Evolutionary conservation across 106 monocot species (phyloP), one percentile per base, ranked within the genome.

Genomic region (Allium fistulosum): DNA sequence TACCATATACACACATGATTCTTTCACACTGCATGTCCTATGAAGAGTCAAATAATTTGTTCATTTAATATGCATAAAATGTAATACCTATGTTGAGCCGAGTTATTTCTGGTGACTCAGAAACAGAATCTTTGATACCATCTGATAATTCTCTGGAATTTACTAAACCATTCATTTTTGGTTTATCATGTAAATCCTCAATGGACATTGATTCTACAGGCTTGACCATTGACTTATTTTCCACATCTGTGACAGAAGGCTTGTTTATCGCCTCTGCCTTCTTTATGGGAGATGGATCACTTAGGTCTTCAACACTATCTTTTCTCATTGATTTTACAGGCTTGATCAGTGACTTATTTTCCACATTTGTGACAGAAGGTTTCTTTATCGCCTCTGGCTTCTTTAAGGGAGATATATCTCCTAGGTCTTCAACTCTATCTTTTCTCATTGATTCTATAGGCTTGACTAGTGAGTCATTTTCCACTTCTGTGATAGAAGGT

Each of bases 321-420:
- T 80, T 78, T 71, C 82, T 81, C 81, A 82, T 87, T 77, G 28
- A 28, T 28, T 28, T 3, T 28, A 28, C 2, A 28, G 28, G 28
- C 28, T 28, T 28, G 28, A 28, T 3, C 28, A 28, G 28, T 28
- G 28, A 3, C 28, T 28, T 28, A 28, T 28, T 28, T 28, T 28
- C 28, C 28, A 28, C 28, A 28, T 28, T 28, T 28, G 28, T 28
- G 28, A 28, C 28, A 6, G 53, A 53, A 11, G 77, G 72, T 62
- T 68, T 70, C 52, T 77, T 77, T 8, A 78, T 45, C 51, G 84
- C 51, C 69, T 90, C 89, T 7, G 93, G 93, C 76, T 84, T 94
- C 72, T 90, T 86, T 49, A 88, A 74, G 18, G 89, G 72, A 14
- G 79, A 47, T 9, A 89, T 63, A 63, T 89, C 84, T 62, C 63